phyloP scores from a whole-genome alignment of 495 filamentous ascomycete species.

The Neurospora hispaniola region DNA sequence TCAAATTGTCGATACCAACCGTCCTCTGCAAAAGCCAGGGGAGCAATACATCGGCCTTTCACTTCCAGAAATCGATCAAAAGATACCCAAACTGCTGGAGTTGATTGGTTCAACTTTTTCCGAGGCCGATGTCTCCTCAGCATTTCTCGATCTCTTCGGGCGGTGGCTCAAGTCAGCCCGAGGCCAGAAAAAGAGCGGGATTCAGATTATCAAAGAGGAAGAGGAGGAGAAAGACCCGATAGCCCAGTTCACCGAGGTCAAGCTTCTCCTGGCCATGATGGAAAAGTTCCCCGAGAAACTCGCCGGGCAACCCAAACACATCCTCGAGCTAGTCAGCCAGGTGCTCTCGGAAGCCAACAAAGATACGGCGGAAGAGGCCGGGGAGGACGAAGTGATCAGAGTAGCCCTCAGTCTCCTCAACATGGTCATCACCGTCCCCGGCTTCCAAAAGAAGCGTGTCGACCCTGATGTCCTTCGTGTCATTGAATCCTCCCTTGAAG shows the following conservation, averaged over 20 bases:
- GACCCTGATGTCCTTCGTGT: slow-evolving; percentile 31
- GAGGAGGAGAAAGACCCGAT: slow-evolving; percentile 31
- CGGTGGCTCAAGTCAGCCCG: slow-evolving; percentile 43
- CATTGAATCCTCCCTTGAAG: slow-evolving; percentile 41
- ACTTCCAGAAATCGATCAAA: slow-evolving; percentile 33
- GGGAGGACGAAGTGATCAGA: slow-evolving; percentile 42
- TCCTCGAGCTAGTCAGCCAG: slow-evolving; percentile 52
- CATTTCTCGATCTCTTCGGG: slow-evolving; percentile 55
- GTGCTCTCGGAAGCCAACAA: slow-evolving; percentile 33
- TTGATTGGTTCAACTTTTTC: slow-evolving; percentile 42
- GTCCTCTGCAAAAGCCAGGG: background rate
- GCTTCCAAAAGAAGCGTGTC: slow-evolving; percentile 43
- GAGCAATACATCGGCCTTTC: background rate
- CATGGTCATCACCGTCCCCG: slow-evolving; percentile 52
- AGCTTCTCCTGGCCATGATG: slow-evolving; percentile 57
- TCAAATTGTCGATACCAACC: slow-evolving; percentile 17
- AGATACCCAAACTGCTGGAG: slow-evolving; percentile 42
- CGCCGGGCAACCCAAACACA: slow-evolving; percentile 48
- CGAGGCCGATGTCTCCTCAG: slow-evolving; percentile 47
- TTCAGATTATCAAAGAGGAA: slow-evolving; percentile 22
- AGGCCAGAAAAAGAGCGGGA: background rate
- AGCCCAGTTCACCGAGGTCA: slow-evolving; percentile 46
- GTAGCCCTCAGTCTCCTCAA: slow-evolving; percentile 59
- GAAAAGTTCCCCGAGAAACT: slow-evolving; percentile 56
- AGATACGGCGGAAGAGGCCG: background rate